Evolutionary conservation across 2,329 filamentous ascomycete species (phyloP).

Genomic region (Botrytis fabae): DNA sequence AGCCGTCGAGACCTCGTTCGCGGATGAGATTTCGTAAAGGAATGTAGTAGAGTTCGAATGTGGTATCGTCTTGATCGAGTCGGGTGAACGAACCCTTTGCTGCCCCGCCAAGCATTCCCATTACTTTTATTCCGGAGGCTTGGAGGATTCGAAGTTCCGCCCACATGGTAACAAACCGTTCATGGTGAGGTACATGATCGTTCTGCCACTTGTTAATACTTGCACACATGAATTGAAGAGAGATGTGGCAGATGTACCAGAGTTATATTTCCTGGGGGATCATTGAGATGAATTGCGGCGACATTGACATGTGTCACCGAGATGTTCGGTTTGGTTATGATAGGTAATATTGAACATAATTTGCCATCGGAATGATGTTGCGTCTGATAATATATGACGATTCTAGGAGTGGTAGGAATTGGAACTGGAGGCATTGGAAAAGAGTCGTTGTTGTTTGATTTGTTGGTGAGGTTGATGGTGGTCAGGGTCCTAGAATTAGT

Average conservation of each 20-base stretch:
- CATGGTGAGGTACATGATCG: conserved; percentile 68
- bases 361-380: conserved; percentile 54
- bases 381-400: conserved; percentile 65
- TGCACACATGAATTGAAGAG: conserved; percentile 59
- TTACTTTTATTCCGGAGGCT: conserved; percentile 71
- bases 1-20: conserved; percentile 61
- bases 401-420: conserved; percentile 34
- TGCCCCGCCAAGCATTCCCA: conserved; percentile 87
- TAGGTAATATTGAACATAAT: conserved; percentile 61
- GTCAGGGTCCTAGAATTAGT: conserved; percentile 10
- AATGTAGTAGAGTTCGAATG: conserved; percentile 72
- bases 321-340: conserved; percentile 49
- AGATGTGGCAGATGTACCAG: conserved; percentile 63
- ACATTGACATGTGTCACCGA: conserved; percentile 80
- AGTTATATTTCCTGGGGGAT: conserved; percentile 51
- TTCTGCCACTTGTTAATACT: conserved; percentile 64
- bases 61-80: conserved; percentile 54
- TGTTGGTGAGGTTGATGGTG: conserved; percentile 12
- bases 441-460: conserved; percentile 1
- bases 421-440: conserved; percentile 38
- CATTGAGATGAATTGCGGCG: conserved; percentile 82
- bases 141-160: conserved; percentile 72
- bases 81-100: conserved; percentile 70
- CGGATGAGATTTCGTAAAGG: conserved; percentile 67
- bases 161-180: conserved; percentile 73